Evolutionary conservation across 768 basidiomycete species (phyloP).

Genomic region (Gyrodon lividus): DNA sequence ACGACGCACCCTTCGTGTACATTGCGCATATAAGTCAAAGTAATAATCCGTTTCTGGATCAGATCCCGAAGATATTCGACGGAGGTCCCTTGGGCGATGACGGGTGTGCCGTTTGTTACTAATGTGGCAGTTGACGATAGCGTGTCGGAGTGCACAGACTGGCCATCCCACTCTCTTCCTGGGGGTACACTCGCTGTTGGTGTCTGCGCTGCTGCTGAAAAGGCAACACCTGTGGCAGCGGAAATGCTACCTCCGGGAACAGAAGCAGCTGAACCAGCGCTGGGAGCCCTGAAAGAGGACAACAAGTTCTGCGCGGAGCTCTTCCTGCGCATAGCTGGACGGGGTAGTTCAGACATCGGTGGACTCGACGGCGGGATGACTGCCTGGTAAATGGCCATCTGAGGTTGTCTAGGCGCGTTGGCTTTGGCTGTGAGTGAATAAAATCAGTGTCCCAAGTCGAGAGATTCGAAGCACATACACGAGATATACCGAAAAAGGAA

Average conservation of each 20-base stretch:
- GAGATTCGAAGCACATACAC: neutral
- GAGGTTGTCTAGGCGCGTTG: neutral
- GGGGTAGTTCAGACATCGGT: constrained; percentile 32
- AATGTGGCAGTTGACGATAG: constrained; percentile 39
- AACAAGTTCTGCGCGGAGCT: constrained; percentile 84
- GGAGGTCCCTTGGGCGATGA: constrained; percentile 59
- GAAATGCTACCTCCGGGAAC: constrained; percentile 37
- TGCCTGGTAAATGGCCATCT: constrained; percentile 21
- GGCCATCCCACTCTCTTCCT: constrained; percentile 69
- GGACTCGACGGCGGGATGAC: constrained; percentile 21
- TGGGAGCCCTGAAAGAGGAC: constrained; percentile 59
- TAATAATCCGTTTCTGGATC: constrained; percentile 81
- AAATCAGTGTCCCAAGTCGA: neutral
- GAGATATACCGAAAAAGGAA: constrained; percentile 20
- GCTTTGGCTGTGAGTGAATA: constrained; percentile 4
- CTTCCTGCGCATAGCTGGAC: constrained; percentile 77
- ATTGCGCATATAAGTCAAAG: constrained; percentile 80
- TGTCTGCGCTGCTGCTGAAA: constrained; percentile 35
- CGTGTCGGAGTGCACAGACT: constrained; percentile 57
- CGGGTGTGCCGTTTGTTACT: constrained; percentile 33
- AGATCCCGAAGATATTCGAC: constrained; percentile 78
- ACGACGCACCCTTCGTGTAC: constrained; percentile 79
- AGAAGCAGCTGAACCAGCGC: constrained; percentile 11
- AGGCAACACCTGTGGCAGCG: constrained; percentile 38
- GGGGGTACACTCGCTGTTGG: constrained; percentile 39